Conservation (phyloP, 2,329 filamentous ascomycete genomes). For the Colletotrichum sublineola region DNA sequence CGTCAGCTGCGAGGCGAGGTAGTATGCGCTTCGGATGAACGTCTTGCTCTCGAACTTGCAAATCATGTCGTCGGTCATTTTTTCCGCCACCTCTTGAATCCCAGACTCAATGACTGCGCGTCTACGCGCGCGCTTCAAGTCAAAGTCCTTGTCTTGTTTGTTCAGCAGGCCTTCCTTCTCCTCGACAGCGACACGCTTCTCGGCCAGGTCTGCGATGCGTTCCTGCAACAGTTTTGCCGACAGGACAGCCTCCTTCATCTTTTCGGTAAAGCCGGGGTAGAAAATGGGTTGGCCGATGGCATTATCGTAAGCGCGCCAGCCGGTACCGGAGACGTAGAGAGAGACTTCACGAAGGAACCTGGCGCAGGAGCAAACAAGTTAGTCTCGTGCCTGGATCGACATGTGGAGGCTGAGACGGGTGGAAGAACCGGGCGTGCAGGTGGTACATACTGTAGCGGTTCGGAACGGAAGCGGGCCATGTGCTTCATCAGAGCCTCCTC, state of each 20-base stretch:
- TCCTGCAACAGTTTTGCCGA: slow-evolving; percentile 79
- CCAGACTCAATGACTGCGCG: slow-evolving; percentile 77
- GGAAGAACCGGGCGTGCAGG: slow-evolving; percentile 16
- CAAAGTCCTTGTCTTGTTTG: slow-evolving; percentile 67
- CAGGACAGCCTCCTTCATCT: slow-evolving; percentile 85
- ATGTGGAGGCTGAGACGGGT: slow-evolving; percentile 4
- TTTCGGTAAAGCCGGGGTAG: slow-evolving; percentile 91
- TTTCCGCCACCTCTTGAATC: slow-evolving; percentile 84
- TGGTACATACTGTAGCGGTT: slow-evolving; percentile 68
- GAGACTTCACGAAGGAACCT: slow-evolving; percentile 95
- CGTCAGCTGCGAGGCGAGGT: slow-evolving; percentile 86
- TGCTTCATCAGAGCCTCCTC: slow-evolving; percentile 82
- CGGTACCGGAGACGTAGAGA: slow-evolving; percentile 90
- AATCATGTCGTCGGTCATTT: slow-evolving; percentile 94
- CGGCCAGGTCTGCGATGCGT: slow-evolving; percentile 83
- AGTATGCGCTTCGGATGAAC: slow-evolving; percentile 94
- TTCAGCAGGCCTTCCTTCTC: slow-evolving; percentile 78
- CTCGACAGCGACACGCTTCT: slow-evolving; percentile 80
- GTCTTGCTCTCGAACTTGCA: slow-evolving; percentile 98
- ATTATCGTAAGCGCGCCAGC: slow-evolving; percentile 94
- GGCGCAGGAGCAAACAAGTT: slow-evolving; percentile 21
- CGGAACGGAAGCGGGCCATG: slow-evolving; percentile 86
- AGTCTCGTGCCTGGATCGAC: slow-evolving; percentile 34
- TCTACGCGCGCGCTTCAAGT: slow-evolving; percentile 65
- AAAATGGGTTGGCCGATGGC: slow-evolving; percentile 93